Conservation (phyloP, 1,284 basidiomycete species). For the Pyrrhoderma lamaoense region DNA sequence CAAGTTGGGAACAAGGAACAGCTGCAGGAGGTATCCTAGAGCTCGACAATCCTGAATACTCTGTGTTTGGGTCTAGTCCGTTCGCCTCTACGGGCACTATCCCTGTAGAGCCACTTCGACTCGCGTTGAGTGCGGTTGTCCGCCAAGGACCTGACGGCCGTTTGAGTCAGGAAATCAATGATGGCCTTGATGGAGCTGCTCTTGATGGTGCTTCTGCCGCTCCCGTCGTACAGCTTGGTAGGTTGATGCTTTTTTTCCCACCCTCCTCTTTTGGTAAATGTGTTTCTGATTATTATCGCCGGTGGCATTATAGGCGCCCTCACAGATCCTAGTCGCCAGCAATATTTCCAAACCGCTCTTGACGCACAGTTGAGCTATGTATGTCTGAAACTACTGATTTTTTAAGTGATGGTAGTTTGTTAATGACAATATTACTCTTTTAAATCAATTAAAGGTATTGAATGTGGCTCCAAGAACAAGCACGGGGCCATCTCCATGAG, state of each 20-base stretch:
- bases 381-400: not conserved
- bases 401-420: not conserved
- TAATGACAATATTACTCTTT: not conserved
- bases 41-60: slow-evolving; percentile 25
- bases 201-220: slow-evolving; percentile 28
- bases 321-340: slow-evolving; percentile 21
- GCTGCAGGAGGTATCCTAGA: slow-evolving; percentile 25
- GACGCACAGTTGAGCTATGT: slow-evolving; percentile 25
- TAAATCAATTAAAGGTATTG: slow-evolving; percentile 27
- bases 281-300: not conserved
- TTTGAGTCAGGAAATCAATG: slow-evolving; percentile 26
- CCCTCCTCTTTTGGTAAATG: not conserved
- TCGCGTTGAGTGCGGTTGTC: slow-evolving; percentile 26
- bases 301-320: slow-evolving; percentile 21
- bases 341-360: slow-evolving; percentile 23
- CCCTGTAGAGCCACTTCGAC: slow-evolving; percentile 23
- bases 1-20: slow-evolving; percentile 29
- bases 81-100: slow-evolving; percentile 20
- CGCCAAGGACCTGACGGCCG: slow-evolving; percentile 26
- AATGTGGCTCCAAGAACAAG: slow-evolving; percentile 35
- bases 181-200: slow-evolving; percentile 26
- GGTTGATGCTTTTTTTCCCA: not conserved
- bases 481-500: slow-evolving; percentile 51
- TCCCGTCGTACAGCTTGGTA: slow-evolving; percentile 24
- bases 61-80: slow-evolving; percentile 22